Conservation (phyloP, 768 basidiomycete genomes). For the Hypholoma sublateritium region DNA sequence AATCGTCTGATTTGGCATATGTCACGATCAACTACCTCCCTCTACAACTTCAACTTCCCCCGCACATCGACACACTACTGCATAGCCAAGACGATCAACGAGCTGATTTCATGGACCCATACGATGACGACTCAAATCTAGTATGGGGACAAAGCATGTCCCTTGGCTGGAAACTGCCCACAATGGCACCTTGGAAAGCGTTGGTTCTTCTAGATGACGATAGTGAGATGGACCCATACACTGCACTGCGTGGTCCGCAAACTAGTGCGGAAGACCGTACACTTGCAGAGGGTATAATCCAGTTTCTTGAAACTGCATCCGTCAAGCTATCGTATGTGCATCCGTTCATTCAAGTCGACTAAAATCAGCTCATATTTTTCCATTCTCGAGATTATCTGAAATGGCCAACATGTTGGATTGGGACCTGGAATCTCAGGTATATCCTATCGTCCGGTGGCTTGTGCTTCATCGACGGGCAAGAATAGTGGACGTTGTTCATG, state of each 20-base stretch:
- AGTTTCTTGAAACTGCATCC: slow-evolving; percentile 72
- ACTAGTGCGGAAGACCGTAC: slow-evolving; percentile 63
- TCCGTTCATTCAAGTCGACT: neutral
- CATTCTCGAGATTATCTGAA: slow-evolving; percentile 59
- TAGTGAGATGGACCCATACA: slow-evolving; percentile 55
- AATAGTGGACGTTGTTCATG: slow-evolving; percentile 83
- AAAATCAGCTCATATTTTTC: neutral
- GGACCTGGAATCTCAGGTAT: slow-evolving; percentile 80
- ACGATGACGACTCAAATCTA: slow-evolving; percentile 50
- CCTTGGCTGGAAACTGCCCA: slow-evolving; percentile 71
- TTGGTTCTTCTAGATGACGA: slow-evolving; percentile 71
- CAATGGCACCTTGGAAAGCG: slow-evolving; percentile 90
- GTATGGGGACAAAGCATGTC: slow-evolving; percentile 70
- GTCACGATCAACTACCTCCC: slow-evolving; percentile 78
- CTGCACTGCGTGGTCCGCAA: slow-evolving; percentile 58
- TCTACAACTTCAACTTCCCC: slow-evolving; percentile 85
- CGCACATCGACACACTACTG: slow-evolving; percentile 70
- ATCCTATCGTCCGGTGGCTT: slow-evolving; percentile 90
- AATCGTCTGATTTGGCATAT: slow-evolving; percentile 72
- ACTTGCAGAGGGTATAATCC: slow-evolving; percentile 69
- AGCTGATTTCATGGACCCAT: slow-evolving; percentile 45
- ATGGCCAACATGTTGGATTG: slow-evolving; percentile 81
- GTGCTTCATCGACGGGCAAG: slow-evolving; percentile 90
- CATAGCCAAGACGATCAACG: slow-evolving; percentile 64
- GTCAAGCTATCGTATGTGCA: slow-evolving; percentile 75